Base-by-base conservation (phyloP, 1,284 basidiomycete species). In the Termitomyces sp. region DNA sequence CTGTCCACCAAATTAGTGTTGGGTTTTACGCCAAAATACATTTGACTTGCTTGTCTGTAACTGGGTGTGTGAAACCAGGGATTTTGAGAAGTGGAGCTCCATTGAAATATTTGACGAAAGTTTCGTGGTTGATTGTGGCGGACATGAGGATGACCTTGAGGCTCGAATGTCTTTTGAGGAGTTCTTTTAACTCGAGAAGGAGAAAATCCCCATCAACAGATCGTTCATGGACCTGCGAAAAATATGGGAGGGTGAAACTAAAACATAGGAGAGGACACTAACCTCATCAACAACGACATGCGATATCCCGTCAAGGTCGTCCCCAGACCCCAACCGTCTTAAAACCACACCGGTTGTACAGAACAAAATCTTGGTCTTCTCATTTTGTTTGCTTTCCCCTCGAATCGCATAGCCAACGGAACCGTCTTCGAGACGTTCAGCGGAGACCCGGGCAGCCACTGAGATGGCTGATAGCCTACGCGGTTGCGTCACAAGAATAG, bases 221-320 rank as follows among this genome's bases (percentile, higher is more conserved):
- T 48, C 93, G 82, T 71, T 96, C 93, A 65, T 96, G 93, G 30
- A 93, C 91, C 85, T 89, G 46, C 2, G 14, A 3, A 42, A 30
- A 52, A 21, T 55, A 28, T 41, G 45, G 19, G 19, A 37, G 49
- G 19, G 34, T 14, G 13, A 9, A 39, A 11, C 13, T 21, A 30
- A 9, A 46, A 46, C 16, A 38, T 11, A 35, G 30, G 28, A 49
- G 14, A 13, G 40, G 28, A 18, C 14, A 28, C 54, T 37, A 57
- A 90, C 91, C 76, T 97, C 94, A 63, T 97, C 95, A 11, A 97
- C 91, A 42, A 97, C 75, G 30, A 97, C 78, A 70, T 97, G 94
- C 5, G 88, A 88, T 45, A 95, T 79, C 44, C 81, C 78, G 24
- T 77, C 67, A 14, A 97, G 71, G 50, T 79, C 80, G 37, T 91